Percentiles rank a stretch among this genome's conserved stretches.
Conservation (phyloP, 768 basidiomycete genomes). For the Leccinum ochraceum region DNA sequence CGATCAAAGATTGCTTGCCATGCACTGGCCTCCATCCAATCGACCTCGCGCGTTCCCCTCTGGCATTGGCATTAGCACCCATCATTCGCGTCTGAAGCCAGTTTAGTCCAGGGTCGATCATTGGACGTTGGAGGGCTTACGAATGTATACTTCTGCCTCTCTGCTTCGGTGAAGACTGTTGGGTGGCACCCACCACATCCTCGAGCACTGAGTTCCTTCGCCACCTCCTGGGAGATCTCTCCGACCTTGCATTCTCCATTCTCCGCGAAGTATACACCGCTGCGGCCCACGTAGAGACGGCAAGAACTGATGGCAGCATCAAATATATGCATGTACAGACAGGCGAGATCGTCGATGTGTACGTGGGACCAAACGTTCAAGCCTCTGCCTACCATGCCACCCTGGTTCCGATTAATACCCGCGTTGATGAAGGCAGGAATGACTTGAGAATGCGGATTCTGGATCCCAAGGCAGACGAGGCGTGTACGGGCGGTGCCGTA, state of each 20-base stretch:
- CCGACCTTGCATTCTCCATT: conserved; percentile 49
- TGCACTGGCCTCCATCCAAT: conserved; percentile 31
- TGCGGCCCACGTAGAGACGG: conserved; percentile 30
- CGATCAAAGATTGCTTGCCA: conserved; percentile 42
- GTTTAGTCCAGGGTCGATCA: background rate
- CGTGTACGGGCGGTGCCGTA: conserved; percentile 53
- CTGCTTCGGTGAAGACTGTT: conserved; percentile 41
- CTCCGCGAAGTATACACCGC: conserved; percentile 56
- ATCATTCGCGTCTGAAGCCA: conserved; percentile 13
- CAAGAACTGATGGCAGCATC: conserved; percentile 31
- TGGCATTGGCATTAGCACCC: conserved; percentile 24
- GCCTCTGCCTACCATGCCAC: conserved; percentile 57
- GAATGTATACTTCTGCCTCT: conserved; percentile 16
- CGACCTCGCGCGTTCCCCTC: conserved; percentile 19
- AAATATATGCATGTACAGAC: conserved; percentile 45
- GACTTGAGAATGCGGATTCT: conserved; percentile 53
- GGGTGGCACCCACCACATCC: conserved; percentile 27
- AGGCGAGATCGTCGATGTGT: conserved; percentile 50
- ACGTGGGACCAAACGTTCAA: conserved; percentile 63
- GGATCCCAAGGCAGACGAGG: conserved; percentile 52
- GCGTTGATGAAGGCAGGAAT: conserved; percentile 50
- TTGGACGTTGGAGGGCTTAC: conserved; percentile 11
- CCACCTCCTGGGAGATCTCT: conserved; percentile 43
- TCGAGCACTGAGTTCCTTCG: conserved; percentile 35
- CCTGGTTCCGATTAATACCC: conserved; percentile 47